Conservation (phyloP, 1,284 basidiomycete species). For the Cryptococcus wingfieldii region DNA sequence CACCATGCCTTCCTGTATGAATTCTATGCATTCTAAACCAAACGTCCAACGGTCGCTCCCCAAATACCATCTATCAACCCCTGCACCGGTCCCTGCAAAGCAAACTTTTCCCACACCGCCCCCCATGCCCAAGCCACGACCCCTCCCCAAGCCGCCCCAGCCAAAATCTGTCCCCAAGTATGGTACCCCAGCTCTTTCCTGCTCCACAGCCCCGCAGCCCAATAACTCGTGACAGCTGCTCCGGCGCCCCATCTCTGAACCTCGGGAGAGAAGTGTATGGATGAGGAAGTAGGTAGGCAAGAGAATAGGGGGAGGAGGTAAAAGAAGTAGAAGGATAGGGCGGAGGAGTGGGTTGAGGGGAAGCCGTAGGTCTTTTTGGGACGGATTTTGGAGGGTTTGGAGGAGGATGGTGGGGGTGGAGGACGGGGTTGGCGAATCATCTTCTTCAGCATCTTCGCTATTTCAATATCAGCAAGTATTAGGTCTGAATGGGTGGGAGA, state of each 20-base stretch:
- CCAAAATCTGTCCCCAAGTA: constrained; percentile 66
- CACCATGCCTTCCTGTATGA: background rate
- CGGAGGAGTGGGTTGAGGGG: constrained; percentile 82
- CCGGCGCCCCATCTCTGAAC: background rate
- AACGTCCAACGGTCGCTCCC: constrained; percentile 6
- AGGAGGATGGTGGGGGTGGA: constrained; percentile 60
- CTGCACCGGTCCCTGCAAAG: constrained; percentile 12
- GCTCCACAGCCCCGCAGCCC: constrained; percentile 58
- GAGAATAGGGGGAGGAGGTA: constrained; percentile 61
- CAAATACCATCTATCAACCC: constrained; percentile 20
- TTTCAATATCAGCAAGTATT: constrained; percentile 8
- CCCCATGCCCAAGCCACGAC: constrained; percentile 58
- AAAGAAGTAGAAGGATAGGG: constrained; percentile 64
- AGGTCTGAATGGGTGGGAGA: background rate
- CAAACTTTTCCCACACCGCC: constrained; percentile 27
- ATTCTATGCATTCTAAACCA: background rate
- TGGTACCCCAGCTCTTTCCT: constrained; percentile 78
- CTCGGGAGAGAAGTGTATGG: background rate
- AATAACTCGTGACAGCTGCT: constrained; percentile 8
- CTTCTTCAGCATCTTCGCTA: constrained; percentile 66
- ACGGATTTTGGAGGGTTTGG: constrained; percentile 22
- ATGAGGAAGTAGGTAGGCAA: background rate
- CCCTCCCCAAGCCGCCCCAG: constrained; percentile 61
- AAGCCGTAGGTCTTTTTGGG: constrained; percentile 57
- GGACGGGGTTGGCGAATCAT: constrained; percentile 52